These are phyloP conservation scores for Oryza punctata DNA, from an alignment of 176 grass and related monocot genomes.

Conservation along the genomic window DNA sequence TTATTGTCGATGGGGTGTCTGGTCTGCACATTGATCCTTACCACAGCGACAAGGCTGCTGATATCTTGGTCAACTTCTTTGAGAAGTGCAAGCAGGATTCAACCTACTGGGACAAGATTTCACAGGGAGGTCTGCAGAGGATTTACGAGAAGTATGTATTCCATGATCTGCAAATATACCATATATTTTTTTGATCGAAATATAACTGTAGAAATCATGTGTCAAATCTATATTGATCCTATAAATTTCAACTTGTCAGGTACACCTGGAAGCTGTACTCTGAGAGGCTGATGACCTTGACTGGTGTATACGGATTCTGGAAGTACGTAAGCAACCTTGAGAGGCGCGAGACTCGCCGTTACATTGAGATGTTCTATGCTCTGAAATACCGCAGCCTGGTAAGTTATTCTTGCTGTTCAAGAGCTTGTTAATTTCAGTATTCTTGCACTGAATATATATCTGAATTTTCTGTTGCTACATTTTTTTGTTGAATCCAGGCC, in stretches of 20 bases:
- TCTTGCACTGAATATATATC: not conserved
- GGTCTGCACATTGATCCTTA: slow-evolving; percentile 96
- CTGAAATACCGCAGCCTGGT: slow-evolving; percentile 90
- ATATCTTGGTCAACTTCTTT: slow-evolving; percentile 85
- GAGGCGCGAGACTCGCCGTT: slow-evolving; percentile 88
- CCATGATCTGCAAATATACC: not conserved
- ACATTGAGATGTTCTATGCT: slow-evolving; percentile 98
- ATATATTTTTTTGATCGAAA: not conserved
- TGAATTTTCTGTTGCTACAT: not conserved
- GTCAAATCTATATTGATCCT: not conserved
- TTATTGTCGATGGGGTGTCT: slow-evolving; percentile 90
- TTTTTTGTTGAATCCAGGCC: slow-evolving; percentile 39
- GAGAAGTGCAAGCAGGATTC: slow-evolving; percentile 67
- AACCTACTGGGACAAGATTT: slow-evolving; percentile 86
- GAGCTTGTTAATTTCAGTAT: not conserved
- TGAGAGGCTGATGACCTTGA: slow-evolving; percentile 96
- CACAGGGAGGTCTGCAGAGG: slow-evolving; percentile 73
- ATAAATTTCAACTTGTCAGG: slow-evolving; percentile 38
- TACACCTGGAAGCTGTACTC: slow-evolving; percentile 99
- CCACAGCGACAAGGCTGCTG: slow-evolving; percentile 80
- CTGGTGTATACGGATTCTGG: slow-evolving; percentile 96
- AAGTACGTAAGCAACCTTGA: slow-evolving; percentile 95
- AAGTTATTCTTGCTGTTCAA: slow-evolving; percentile 14
- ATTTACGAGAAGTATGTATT: slow-evolving; percentile 82
- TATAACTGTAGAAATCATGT: not conserved